Evolutionary conservation across 148 eudicot species (phyloP).

Genomic region (Rheum nobile): DNA sequence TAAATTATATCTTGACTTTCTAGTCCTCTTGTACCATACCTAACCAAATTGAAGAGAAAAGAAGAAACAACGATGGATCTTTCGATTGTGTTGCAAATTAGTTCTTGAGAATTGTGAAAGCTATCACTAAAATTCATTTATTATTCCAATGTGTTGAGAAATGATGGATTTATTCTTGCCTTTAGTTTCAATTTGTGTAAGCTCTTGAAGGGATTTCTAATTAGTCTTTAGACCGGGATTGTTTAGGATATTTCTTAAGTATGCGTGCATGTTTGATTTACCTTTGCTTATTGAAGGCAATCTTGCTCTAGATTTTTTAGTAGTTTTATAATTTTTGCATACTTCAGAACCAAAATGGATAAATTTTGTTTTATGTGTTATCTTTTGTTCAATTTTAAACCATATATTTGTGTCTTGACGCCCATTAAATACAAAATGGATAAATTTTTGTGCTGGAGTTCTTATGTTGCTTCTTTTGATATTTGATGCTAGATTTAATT

Average conservation of each 20-base stretch:
- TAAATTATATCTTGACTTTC: not conserved
- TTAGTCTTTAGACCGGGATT: not conserved
- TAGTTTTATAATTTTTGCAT: not conserved
- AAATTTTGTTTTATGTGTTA: not conserved
- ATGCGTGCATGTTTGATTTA: not conserved
- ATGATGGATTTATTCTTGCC: not conserved
- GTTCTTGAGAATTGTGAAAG: not conserved
- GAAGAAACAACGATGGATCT: not conserved
- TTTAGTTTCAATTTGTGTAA: not conserved
- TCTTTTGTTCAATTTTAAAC: not conserved
- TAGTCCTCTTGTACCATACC: not conserved
- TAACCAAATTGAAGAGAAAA: not conserved
- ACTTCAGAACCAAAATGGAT: no score
- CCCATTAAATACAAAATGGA: not conserved
- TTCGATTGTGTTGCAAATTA: not conserved
- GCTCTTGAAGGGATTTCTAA: not conserved
- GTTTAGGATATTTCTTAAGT: not conserved
- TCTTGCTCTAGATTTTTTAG: not conserved
- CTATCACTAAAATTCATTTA: not conserved
- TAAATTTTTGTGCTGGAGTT: not conserved
- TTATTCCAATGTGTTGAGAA: not conserved
- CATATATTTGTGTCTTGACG: no score
- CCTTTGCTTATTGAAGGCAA: not conserved
- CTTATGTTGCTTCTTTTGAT: constrained; percentile 5
- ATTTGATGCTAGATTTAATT: constrained; percentile 42